phyloP scores from a whole-genome alignment of 2,329 filamentous ascomycete genomes.

The Verticillium nonalfalfae region DNA sequence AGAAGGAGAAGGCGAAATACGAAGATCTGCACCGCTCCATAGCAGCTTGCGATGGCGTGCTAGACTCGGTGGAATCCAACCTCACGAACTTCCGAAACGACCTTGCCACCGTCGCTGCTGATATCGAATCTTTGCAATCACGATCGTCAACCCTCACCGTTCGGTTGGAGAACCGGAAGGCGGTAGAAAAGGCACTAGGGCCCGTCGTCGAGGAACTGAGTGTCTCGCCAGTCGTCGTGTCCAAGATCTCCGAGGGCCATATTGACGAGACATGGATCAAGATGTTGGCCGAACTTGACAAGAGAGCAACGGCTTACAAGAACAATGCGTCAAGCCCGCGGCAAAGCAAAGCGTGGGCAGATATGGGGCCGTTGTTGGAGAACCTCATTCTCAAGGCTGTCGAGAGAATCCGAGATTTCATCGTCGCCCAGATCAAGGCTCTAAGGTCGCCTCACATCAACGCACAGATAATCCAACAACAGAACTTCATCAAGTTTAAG shows the following conservation, averaged over 20 bases:
- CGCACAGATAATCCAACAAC: slow-evolving; percentile 92
- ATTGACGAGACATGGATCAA: slow-evolving; percentile 89
- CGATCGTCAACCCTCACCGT: slow-evolving; percentile 78
- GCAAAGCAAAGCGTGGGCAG: slow-evolving; percentile 69
- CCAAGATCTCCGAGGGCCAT: slow-evolving; percentile 78
- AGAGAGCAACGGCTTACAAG: slow-evolving; percentile 65
- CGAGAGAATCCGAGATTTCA: slow-evolving; percentile 87
- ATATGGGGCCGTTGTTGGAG: slow-evolving; percentile 78
- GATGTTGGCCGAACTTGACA: slow-evolving; percentile 77
- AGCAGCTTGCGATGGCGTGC: slow-evolving; percentile 81
- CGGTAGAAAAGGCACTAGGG: slow-evolving; percentile 80
- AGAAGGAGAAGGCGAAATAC: slow-evolving; percentile 76
- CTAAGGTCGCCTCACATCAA: slow-evolving; percentile 94
- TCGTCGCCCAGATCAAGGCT: slow-evolving; percentile 91
- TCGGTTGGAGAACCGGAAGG: slow-evolving; percentile 80
- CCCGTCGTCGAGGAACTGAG: slow-evolving; percentile 90
- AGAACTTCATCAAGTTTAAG: slow-evolving; percentile 82
- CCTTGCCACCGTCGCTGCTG: slow-evolving; percentile 82
- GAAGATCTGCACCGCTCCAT: slow-evolving; percentile 90
- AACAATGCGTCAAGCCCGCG: slow-evolving; percentile 54
- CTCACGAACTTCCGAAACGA: slow-evolving; percentile 91
- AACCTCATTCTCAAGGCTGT: slow-evolving; percentile 78
- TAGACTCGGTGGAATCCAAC: slow-evolving; percentile 89
- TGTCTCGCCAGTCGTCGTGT: slow-evolving; percentile 76
- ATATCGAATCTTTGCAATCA: slow-evolving; percentile 89